A percentile compares a stretch with the other conserved stretches of the same genome.
Evolutionary conservation across 352 stramenopile species (phyloP).

Genomic region (Globisporangium cystogenes): DNA sequence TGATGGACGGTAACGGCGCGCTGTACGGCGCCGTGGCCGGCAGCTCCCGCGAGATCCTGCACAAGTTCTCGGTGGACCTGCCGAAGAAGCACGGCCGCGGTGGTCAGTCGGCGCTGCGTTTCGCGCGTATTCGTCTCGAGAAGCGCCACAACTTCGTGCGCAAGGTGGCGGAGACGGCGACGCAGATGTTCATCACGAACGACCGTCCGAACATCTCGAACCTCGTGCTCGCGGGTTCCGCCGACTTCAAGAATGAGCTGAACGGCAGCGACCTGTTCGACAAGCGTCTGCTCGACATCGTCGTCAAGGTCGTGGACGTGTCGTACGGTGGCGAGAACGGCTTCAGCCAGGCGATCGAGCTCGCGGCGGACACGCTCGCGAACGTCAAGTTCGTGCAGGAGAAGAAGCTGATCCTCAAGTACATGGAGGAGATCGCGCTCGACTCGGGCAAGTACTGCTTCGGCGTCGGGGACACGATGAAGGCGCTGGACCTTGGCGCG

Average conservation of each 20-base stretch:
- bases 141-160: conserved; percentile 99
- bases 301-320: conserved; percentile 99
- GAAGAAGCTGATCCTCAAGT: conserved; percentile 99
- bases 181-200: conserved; percentile 98
- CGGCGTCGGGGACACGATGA: conserved; percentile 97
- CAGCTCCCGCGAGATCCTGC: conserved; percentile 90
- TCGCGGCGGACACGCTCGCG: conserved; percentile 94
- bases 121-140: conserved; percentile 98
- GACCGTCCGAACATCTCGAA: conserved; percentile 97
- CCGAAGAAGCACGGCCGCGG: conserved; percentile 99
- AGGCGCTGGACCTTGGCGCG: conserved; percentile 96
- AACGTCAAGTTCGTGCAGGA: conserved; percentile 99
- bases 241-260: conserved; percentile 99
- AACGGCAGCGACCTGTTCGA: conserved; percentile 97
- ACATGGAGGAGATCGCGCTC: conserved; percentile 99
- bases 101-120: conserved; percentile 99
- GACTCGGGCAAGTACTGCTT: conserved; percentile 99
- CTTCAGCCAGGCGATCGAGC: conserved; percentile 99
- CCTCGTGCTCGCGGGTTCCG: conserved; percentile 97
- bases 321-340: conserved; percentile 99
- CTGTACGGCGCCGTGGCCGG: conserved; percentile 97
- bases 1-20: conserved; percentile 99
- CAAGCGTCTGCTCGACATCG: conserved; percentile 91
- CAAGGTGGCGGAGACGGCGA: conserved; percentile 98
- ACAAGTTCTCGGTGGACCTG: conserved; percentile 97